Evolutionary conservation across 169 alveolate genomes (phyloP).

Genomic region (Plasmodium cynomolgi): DNA sequence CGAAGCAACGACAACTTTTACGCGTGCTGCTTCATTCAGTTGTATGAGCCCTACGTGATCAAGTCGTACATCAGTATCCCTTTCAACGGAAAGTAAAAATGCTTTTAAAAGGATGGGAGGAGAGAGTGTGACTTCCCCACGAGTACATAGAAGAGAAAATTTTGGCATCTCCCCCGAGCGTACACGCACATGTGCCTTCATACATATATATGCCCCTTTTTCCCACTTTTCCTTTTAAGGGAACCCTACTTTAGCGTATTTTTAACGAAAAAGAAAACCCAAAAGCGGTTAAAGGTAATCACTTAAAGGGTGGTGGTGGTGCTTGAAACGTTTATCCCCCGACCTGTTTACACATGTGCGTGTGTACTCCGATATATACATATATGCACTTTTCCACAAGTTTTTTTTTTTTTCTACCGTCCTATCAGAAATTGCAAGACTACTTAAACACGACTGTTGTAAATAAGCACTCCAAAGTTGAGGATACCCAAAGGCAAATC

Average conservation of each 20-base stretch:
- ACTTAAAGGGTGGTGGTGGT: neutral
- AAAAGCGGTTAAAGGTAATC: conserved; percentile 47
- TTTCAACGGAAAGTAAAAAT: conserved; percentile 68
- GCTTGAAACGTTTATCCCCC: conserved; percentile 2
- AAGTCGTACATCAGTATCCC: conserved; percentile 46
- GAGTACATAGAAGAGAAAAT: conserved; percentile 14
- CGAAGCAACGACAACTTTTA: conserved; percentile 50
- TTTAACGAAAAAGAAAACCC: conserved; percentile 44
- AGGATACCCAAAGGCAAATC: conserved; percentile 64
- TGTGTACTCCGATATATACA: neutral
- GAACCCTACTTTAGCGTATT: conserved; percentile 71
- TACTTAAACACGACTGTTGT: conserved; percentile 67
- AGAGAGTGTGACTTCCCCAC: neutral
- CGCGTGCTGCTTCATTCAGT: conserved; percentile 30
- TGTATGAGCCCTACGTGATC: conserved; percentile 20
- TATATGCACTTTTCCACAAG: neutral
- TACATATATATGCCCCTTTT: neutral
- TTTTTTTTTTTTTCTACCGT: conserved; percentile 4
- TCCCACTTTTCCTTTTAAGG: conserved; percentile 4
- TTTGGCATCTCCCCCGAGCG: neutral
- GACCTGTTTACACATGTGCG: neutral
- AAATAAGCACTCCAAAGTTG: conserved; percentile 70
- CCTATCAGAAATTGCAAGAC: conserved; percentile 62
- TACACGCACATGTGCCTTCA: neutral
- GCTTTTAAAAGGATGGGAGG: conserved; percentile 10